These are phyloP conservation scores for Cryptomeria japonica DNA, from an alignment of 75 land plant genomes.

Conservation along the genomic window DNA sequence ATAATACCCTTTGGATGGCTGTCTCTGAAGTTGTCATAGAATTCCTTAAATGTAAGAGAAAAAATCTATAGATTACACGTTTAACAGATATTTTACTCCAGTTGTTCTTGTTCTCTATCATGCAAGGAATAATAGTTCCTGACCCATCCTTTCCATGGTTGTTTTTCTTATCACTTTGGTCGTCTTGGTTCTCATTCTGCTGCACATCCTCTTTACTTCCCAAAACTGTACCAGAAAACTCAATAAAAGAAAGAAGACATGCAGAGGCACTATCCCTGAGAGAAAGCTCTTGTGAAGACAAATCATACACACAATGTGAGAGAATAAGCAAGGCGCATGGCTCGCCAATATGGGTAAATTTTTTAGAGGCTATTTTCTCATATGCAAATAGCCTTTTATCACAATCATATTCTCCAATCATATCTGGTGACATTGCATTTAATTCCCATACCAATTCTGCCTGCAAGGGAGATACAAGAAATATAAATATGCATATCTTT, in stretches of 20 bases:
- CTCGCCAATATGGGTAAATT: conserved; percentile 38
- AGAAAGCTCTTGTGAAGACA: conserved; percentile 75
- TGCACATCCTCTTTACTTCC: not conserved
- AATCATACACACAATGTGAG: conserved; percentile 72
- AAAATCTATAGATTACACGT: conserved; percentile 31
- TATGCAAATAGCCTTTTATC: conserved; percentile 70
- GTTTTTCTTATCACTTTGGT: not conserved
- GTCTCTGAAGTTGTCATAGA: conserved; percentile 43
- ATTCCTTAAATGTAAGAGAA: conserved; percentile 51
- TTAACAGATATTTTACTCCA: conserved; percentile 34
- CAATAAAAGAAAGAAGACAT: conserved; percentile 56
- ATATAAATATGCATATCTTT: not conserved
- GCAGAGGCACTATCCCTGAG: conserved; percentile 79
- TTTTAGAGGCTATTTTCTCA: conserved; percentile 34
- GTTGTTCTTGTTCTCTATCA: not conserved
- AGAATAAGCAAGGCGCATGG: conserved; percentile 56
- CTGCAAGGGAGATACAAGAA: conserved; percentile 35
- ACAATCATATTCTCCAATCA: conserved; percentile 73
- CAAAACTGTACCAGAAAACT: conserved; percentile 42
- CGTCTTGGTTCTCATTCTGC: not conserved
- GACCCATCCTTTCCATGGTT: not conserved
- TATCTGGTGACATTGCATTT: conserved; percentile 70
- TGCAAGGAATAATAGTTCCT: not conserved
- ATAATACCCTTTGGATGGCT: conserved; percentile 35
- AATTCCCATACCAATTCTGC: conserved; percentile 57